Base-by-base conservation (phyloP, 2,329 filamentous ascomycete species). In the Stagonosporopsis rhizophila region DNA sequence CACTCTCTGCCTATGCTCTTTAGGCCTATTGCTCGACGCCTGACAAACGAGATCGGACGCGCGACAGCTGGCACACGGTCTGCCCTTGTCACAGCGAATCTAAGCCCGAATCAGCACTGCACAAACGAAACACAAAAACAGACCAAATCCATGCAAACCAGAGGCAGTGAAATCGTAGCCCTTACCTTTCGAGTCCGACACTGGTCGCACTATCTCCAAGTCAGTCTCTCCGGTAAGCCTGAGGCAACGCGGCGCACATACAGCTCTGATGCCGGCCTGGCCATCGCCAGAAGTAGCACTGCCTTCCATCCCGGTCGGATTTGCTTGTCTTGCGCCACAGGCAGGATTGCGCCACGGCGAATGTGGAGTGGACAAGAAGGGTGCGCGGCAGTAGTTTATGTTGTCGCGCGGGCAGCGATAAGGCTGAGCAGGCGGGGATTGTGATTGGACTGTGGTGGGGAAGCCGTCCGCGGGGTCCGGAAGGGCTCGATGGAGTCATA, bases 61-160 rank as follows among this genome's bases (percentile, higher is more conserved):
- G 65, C 9, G 66, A 48, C 76, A 79, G 45, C 76, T 77, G 2
- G 74, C 67, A 52, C 72, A 75, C 5, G 72, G 72, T 23, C 68
- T 68, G 8, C 49, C 64, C 59, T 71, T 67, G 39, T 75, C 70
- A 28, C 72, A 74, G 12, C 68, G 68, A 14, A 73, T 62, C 55
- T 58, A 17, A n/a, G n/a, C 17, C 53, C 14, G 27, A 14, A 32
- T 53, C n/a, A 45, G 49, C 19, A 28, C 32, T 15, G 4, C 27
- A 30, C 12, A 6, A 25, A 4, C 23, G 4, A 14, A 17, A 7
- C 7, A 17, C 15, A 23, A 42, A 9, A n/a, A 32, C 11, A n/a
- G n/a, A n/a, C n/a, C 15, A 30, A 30, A 20, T 32, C 27, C 5
- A 30, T 30, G 7, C 7, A 30, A 9, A 12, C 7, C 27, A 6